Percentiles rank a stretch among this genome's conserved stretches.
Conservation (phyloP, 2,329 filamentous ascomycete genomes). For the Chrysoporthe cubensis region DNA sequence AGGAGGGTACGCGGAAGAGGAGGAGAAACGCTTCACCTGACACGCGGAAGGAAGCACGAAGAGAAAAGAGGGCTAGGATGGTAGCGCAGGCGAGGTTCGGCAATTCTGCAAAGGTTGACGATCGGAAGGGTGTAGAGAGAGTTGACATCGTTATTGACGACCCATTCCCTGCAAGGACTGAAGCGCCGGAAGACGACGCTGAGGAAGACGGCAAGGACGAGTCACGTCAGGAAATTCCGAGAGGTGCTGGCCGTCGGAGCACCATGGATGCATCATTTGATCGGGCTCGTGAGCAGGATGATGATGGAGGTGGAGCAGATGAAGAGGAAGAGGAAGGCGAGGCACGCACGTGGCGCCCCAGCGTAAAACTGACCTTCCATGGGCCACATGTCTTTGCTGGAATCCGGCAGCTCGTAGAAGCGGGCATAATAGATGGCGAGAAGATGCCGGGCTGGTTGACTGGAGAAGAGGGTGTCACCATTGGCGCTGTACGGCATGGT, state of each 20-base stretch:
- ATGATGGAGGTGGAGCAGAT: slow-evolving; percentile 32
- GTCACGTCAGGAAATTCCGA: slow-evolving; percentile 21
- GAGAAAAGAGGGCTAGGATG: slow-evolving; percentile 61
- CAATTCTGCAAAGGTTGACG: slow-evolving; percentile 55
- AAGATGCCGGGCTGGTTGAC: slow-evolving; percentile 91
- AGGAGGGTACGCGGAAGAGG: slow-evolving; percentile 18
- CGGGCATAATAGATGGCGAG: slow-evolving; percentile 74
- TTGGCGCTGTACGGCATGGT: slow-evolving; percentile 70
- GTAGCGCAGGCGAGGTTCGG: slow-evolving; percentile 75
- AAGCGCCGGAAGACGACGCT: slow-evolving; percentile 26
- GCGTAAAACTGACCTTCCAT: slow-evolving; percentile 69
- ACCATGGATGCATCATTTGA: slow-evolving; percentile 43
- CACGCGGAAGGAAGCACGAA: slow-evolving; percentile 38
- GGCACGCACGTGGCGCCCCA: slow-evolving; percentile 54
- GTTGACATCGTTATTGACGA: slow-evolving; percentile 65
- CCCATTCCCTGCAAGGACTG: slow-evolving; percentile 48
- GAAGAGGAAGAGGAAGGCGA: slow-evolving; percentile 36
- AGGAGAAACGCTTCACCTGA: slow-evolving; percentile 34
- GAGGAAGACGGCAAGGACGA: slow-evolving; percentile 29
- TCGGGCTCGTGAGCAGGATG: slow-evolving; percentile 37
- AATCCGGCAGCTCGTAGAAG: slow-evolving; percentile 75
- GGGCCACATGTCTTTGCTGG: slow-evolving; percentile 82
- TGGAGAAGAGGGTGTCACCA: slow-evolving; percentile 79
- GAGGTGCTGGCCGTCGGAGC: slow-evolving; percentile 35
- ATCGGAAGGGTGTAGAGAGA: slow-evolving; percentile 65